Evolutionary conservation across 2,329 filamentous ascomycete genomes (phyloP), one percentile per base, ranked within the genome.

Genomic region (Sclerotiophoma versabilis): DNA sequence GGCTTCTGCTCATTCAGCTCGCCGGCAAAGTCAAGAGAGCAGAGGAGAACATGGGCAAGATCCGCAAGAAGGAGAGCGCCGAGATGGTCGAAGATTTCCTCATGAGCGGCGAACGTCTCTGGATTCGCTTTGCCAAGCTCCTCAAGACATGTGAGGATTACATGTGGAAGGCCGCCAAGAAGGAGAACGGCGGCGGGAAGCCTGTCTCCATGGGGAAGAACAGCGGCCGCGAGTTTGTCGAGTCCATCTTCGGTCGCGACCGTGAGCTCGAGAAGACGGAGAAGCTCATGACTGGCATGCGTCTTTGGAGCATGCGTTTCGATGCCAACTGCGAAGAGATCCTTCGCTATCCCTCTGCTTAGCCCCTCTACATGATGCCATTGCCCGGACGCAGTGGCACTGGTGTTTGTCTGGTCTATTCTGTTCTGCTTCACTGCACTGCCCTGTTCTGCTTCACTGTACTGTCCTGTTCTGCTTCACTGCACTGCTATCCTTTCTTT

Each of bases 251-350:
- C 68, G 93, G 93, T 62, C 88, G 90, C 59, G 93, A 98, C 72
- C 86, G 92, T 59, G 91, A 97, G 78, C 83, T 97, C 49, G 88
- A 93, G 75, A 88, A 88, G 76, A 97, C 93, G 2, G 92, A 97
- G 81, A 91, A 90, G 76, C 86, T 97, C 77, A 98, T 98, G 92
- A 87, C 90, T 62, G 87, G 87, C 60, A 88, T 96, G 70, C 86
- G 91, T 43, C 82, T 93, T 29, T 99, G 93, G 91, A 92, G 90
- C 75, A 86, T 96, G 78, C 89, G 93, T 39, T 99, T 97, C 76
- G 92, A 97, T 70, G 91, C 91, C 75, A 97, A 98, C 81, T 96
- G 92, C 78, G 91, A 96, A 69, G 90, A 93, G 23, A 93, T 98
- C 65, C 81, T 98, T 54, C 80, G 81, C 59, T 74, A 81, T 63